Evolutionary conservation across 345 rosid genomes (phyloP), one percentile per base, ranked within the genome.

Genomic region (Hypericum perforatum): DNA sequence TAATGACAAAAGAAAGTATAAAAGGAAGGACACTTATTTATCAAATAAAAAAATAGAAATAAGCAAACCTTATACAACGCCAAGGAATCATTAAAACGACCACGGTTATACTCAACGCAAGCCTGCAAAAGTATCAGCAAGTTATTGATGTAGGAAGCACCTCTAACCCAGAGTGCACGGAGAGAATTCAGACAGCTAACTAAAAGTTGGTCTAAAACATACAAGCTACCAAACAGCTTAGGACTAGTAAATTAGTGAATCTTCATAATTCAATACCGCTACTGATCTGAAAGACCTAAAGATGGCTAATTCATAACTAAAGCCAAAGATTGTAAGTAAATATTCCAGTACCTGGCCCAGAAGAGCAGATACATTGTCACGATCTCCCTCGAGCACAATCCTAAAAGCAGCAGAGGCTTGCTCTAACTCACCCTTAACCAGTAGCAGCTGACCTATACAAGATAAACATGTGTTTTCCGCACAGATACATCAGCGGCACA

Each of bases 341-440:
- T 39, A 29, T 38, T n/a, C 38, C 32, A 43, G 39, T 71, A 92
- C 98, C 95, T 92, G 98, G 60, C 98, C 97, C 59, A 92, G 77
- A 76, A 88, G 90, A 76, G 96, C 97, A 60, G 98, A 80, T 41
- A 92, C 90, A 59, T 82, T 88, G 62, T 92, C 86, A 37, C 78
- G 72, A 48, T 80, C 80, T 64, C 76, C 90, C 52, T 79, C 98
- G 57, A 92, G 58, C 11, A 79, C 90, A 52, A 92, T 88, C 64
- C 72, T 92, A 73, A 92, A 92, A 7, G 96, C 95, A 72, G 87
- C 76, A 61, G 67, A 80, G 45, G 97, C 98, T 70, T 85, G 95
- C 43, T 88, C 96, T 56, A 83, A 55, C 62, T 92, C 98, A 58
- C 95, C 95, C 78, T 85, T 88, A 54, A 90, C 98, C 63, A 92